These are phyloP conservation scores for Begonia masoniana DNA, from an alignment of 306 rosid genomes.

Conservation along the genomic window DNA sequence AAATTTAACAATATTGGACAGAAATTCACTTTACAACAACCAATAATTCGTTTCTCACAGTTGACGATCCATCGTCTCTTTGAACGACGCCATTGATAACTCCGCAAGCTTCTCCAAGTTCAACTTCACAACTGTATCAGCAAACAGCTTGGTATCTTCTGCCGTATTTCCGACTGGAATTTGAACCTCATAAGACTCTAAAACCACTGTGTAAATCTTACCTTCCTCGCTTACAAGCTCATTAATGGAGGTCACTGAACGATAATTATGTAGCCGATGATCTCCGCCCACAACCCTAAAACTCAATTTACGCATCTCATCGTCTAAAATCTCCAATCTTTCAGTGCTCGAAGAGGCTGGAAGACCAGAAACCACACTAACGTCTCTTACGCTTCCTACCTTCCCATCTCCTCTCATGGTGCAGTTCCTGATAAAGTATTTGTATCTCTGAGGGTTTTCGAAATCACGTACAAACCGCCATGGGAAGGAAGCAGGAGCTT, in stretches of 20 bases:
- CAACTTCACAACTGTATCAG: constrained; percentile 6
- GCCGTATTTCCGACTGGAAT: background rate
- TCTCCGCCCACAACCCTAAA: constrained; percentile 6
- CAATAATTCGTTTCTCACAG: background rate
- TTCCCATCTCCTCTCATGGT: constrained; percentile 2
- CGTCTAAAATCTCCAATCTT: constrained; percentile 2
- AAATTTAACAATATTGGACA: no score
- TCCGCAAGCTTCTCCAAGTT: constrained; percentile 4
- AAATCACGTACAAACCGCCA: constrained; percentile 4
- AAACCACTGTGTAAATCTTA: background rate
- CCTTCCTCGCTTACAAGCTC: constrained; percentile 2
- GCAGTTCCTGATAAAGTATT: background rate
- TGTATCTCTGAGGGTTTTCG: constrained; percentile 2
- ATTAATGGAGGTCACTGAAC: constrained; percentile 2
- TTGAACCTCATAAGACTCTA: constrained; percentile 1
- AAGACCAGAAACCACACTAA: background rate
- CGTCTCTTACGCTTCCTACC: background rate
- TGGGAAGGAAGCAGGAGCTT: background rate
- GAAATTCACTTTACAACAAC: no score
- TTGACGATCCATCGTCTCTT: background rate
- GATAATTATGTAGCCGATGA: constrained; percentile 1
- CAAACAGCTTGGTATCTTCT: constrained; percentile 5
- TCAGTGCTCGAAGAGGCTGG: constrained; percentile 6
- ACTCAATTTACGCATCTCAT: constrained; percentile 1
- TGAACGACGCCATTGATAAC: background rate